Evolutionary conservation across 257 asterid species (phyloP).

Genomic region (Forsythia viridissima): DNA sequence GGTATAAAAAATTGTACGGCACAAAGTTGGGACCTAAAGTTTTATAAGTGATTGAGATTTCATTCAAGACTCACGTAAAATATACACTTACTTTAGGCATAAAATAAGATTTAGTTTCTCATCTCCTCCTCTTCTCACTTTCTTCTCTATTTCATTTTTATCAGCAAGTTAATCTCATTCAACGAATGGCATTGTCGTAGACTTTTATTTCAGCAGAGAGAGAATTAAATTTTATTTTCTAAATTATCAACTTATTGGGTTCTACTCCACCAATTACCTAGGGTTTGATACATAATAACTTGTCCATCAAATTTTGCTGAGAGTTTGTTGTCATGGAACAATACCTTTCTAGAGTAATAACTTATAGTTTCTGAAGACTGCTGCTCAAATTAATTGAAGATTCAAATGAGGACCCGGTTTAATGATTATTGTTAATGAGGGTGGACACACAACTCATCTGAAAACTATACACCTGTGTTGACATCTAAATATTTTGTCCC

Average conservation of each 20-base stretch:
- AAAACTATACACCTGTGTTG: background rate
- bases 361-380: background rate
- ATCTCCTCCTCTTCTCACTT: background rate
- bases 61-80: background rate
- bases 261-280: background rate
- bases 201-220: background rate
- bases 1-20: background rate
- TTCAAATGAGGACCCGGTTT: background rate
- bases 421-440: background rate
- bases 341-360: background rate
- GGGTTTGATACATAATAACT: background rate
- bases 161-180: background rate
- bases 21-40: background rate
- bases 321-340: background rate
- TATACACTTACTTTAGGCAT: background rate
- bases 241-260: background rate
- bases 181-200: no score
- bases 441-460: background rate
- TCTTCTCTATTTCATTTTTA: background rate
- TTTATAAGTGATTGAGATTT: background rate
- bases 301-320: background rate
- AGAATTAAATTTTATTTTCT: background rate
- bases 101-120: background rate
- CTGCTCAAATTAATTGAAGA: background rate
- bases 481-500: background rate